Evolutionary conservation across 306 rosid species (phyloP).

Genomic region (Lithocarpus polystachyus): DNA sequence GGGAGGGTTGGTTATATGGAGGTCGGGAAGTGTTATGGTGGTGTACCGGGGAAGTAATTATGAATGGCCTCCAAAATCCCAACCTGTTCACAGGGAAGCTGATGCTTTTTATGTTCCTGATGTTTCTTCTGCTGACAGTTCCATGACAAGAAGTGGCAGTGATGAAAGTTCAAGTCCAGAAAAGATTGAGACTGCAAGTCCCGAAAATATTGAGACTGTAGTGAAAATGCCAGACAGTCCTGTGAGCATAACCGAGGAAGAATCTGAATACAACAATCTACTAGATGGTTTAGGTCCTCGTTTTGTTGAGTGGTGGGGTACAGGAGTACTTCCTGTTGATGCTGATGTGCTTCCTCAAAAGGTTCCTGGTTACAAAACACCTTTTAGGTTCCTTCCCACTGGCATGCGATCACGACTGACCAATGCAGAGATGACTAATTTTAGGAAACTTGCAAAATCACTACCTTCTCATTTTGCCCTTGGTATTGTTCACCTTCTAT

Average conservation of each 20-base stretch:
- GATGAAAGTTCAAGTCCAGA: constrained; percentile 33
- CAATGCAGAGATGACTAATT: constrained; percentile 69
- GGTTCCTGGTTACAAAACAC: constrained; percentile 81
- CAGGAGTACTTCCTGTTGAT: constrained; percentile 91
- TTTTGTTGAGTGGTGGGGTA: constrained; percentile 95
- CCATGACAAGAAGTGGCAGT: constrained; percentile 17
- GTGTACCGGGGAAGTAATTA: constrained; percentile 84
- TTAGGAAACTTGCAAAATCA: constrained; percentile 75
- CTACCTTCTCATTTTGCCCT: constrained; percentile 97
- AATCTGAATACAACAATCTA: constrained; percentile 63
- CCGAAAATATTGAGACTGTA: constrained; percentile 33
- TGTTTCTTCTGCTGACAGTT: constrained; percentile 48
- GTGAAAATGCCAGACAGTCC: constrained; percentile 22
- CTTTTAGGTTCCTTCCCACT: constrained; percentile 87
- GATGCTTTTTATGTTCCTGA: constrained; percentile 62
- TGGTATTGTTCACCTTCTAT: constrained; percentile 46
- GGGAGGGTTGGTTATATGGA: constrained; percentile 84
- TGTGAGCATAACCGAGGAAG: constrained; percentile 63
- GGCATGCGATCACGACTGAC: constrained; percentile 76
- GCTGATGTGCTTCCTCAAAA: constrained; percentile 81
- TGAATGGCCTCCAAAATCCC: constrained; percentile 49
- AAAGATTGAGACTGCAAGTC: constrained; percentile 29
- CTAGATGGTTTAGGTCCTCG: constrained; percentile 91
- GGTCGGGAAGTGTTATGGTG: constrained; percentile 87
- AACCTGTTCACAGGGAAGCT: constrained; percentile 45